Percentiles rank a stretch among this genome's conserved stretches.
Evolutionary conservation across 495 filamentous ascomycete species (phyloP).

Genomic region (Daldinia vernicosa): DNA sequence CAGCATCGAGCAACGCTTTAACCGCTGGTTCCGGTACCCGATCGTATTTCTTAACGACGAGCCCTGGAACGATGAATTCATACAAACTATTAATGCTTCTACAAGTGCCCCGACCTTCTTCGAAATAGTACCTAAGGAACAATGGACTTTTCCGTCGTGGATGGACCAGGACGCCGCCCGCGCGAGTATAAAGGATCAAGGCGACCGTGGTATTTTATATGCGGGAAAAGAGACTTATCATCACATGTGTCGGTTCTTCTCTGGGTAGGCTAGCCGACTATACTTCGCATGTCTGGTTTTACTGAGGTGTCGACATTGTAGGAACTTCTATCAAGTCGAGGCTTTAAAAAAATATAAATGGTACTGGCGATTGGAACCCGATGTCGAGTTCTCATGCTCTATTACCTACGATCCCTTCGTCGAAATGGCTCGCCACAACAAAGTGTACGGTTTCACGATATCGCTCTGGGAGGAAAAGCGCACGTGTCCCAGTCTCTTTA

Average conservation of each 20-base stretch:
- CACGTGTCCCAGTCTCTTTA: slow-evolving; percentile 61
- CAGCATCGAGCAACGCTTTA: slow-evolving; percentile 96
- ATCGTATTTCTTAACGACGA: slow-evolving; percentile 97
- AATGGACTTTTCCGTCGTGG: slow-evolving; percentile 96
- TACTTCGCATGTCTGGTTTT: not conserved
- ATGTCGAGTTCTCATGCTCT: slow-evolving; percentile 61
- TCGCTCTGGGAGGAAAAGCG: slow-evolving; percentile 59
- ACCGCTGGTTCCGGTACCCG: slow-evolving; percentile 96
- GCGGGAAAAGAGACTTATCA: slow-evolving; percentile 99
- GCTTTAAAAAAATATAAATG: slow-evolving; percentile 57
- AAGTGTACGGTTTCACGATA: slow-evolving; percentile 63
- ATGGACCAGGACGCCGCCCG: slow-evolving; percentile 81
- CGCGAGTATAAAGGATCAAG: slow-evolving; percentile 86
- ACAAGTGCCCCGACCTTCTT: slow-evolving; percentile 83
- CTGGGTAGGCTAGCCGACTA: slow-evolving; percentile 66
- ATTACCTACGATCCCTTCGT: slow-evolving; percentile 66
- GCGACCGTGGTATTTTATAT: slow-evolving; percentile 90
- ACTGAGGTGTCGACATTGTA: slow-evolving; percentile 18
- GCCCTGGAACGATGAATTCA: slow-evolving; percentile 86
- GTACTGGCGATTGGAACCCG: slow-evolving; percentile 66
- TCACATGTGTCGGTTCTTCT: slow-evolving; percentile 98
- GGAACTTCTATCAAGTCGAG: slow-evolving; percentile 68
- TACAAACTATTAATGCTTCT: slow-evolving; percentile 79
- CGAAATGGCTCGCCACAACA: slow-evolving; percentile 61
- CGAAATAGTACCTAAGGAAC: slow-evolving; percentile 74